These are phyloP conservation scores for Gaeumannomyces tritici DNA, from an alignment of 2,329 filamentous ascomycete genomes.

Conservation along the genomic window DNA sequence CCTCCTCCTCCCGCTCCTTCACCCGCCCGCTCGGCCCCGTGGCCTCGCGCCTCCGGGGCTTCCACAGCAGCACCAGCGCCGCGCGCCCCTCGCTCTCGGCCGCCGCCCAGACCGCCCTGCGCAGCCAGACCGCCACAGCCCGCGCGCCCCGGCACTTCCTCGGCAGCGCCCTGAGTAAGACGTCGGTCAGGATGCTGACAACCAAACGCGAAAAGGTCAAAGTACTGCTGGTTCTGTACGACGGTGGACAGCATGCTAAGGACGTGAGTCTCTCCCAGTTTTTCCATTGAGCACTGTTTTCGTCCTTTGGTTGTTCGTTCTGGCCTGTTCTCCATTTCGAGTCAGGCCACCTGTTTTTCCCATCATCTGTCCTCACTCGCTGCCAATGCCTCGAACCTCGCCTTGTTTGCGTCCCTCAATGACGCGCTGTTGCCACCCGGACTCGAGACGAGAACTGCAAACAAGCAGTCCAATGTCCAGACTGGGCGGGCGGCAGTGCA, in stretches of 20 bases:
- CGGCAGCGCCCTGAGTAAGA: slow-evolving; percentile 14
- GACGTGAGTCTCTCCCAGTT: slow-evolving; percentile 48
- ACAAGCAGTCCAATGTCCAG: too few relatives aligned
- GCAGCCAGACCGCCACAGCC: background rate
- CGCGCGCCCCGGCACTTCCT: background rate
- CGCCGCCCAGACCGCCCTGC: background rate
- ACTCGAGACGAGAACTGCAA: too few relatives aligned
- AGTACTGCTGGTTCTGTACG: slow-evolving; percentile 89
- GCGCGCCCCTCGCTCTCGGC: slow-evolving; percentile 4
- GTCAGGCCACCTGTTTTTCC: too few relatives aligned
- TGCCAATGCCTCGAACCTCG: too few relatives aligned
- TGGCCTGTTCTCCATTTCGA: background rate
- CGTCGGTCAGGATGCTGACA: slow-evolving; percentile 51
- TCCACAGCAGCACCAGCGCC: slow-evolving; percentile 9
- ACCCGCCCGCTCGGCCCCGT: slow-evolving; percentile 11
- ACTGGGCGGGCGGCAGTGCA: too few relatives aligned
- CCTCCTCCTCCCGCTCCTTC: slow-evolving; percentile 10
- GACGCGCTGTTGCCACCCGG: too few relatives aligned
- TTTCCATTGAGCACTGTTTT: background rate
- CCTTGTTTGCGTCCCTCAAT: too few relatives aligned
- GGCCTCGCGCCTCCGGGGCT: slow-evolving; percentile 11
- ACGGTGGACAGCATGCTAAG: slow-evolving; percentile 80
- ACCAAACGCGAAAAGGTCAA: slow-evolving; percentile 64
- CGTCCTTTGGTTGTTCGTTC: background rate
- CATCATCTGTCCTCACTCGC: too few relatives aligned